phyloP scores from a whole-genome alignment of 2,329 filamentous ascomycete genomes.

The Drechslerella dactyloides region DNA sequence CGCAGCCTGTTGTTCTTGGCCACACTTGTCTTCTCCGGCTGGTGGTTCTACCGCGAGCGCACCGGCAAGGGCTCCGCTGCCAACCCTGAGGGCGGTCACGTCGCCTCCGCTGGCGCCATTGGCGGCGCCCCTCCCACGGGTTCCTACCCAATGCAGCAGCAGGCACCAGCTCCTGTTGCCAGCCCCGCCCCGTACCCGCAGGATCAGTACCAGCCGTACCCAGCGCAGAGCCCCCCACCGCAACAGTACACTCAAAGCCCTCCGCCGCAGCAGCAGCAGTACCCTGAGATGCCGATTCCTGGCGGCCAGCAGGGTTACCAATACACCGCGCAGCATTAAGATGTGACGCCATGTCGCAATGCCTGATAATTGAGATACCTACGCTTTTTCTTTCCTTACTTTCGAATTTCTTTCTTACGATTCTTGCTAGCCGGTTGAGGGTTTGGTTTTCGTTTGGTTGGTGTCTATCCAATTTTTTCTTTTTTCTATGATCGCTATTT shows the following conservation, averaged over 20 bases:
- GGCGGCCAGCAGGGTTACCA: constrained; percentile 11
- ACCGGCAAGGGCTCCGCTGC: constrained; percentile 18
- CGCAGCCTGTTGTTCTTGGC: constrained; percentile 53
- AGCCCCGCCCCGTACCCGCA: constrained; percentile 11
- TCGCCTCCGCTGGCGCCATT: constrained; percentile 46
- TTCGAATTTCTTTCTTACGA: background rate
- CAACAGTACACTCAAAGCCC: constrained; percentile 12
- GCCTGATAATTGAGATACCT: too few species aligned
- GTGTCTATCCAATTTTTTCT: background rate
- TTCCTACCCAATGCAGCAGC: constrained; percentile 48
- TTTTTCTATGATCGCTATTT: background rate
- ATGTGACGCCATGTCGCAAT: too few species aligned
- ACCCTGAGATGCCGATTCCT: constrained; percentile 22
- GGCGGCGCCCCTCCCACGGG: constrained; percentile 28
- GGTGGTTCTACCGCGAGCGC: constrained; percentile 46
- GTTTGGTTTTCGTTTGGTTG: background rate
- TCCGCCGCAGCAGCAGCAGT: constrained; percentile 19
- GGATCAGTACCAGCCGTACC: constrained; percentile 37
- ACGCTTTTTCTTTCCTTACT: background rate
- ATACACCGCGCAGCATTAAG: constrained; percentile 14
- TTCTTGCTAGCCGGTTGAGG: background rate
- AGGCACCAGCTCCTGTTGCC: constrained; percentile 25
- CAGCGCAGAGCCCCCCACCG: constrained; percentile 23
- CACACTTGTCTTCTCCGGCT: constrained; percentile 51
- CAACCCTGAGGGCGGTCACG: constrained; percentile 42